Conservation (phyloP, 805 yeast species). For the Candida awuae region DNA sequence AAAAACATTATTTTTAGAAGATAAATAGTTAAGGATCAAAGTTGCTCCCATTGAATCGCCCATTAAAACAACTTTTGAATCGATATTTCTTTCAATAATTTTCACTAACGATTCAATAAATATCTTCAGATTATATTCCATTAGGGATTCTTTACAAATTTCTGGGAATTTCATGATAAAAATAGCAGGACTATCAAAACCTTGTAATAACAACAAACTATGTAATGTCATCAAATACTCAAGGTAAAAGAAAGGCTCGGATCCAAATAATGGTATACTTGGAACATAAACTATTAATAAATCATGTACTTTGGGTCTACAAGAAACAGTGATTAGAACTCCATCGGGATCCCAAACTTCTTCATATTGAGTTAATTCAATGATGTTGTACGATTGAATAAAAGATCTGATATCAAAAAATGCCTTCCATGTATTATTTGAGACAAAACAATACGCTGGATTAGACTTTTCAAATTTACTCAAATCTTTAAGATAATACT, state of each 20-base stretch:
- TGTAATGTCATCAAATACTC: constrained; percentile 38
- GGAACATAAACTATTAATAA: constrained; percentile 37
- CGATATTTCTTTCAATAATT: constrained; percentile 13
- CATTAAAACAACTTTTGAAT: constrained; percentile 27
- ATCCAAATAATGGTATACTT: constrained; percentile 33
- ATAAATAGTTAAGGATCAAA: constrained; percentile 30
- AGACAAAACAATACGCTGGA: constrained; percentile 24
- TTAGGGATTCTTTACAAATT: constrained; percentile 8
- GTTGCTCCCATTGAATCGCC: constrained; percentile 48
- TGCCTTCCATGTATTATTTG: constrained; percentile 26
- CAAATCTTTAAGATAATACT: constrained; percentile 16
- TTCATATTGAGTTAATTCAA: constrained; percentile 27
- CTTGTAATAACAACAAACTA: constrained; percentile 37
- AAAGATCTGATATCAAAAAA: constrained; percentile 26
- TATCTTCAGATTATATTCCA: constrained; percentile 2
- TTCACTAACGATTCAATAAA: constrained; percentile 3
- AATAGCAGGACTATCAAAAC: constrained; percentile 41
- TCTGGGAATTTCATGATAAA: constrained; percentile 30
- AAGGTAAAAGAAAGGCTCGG: constrained; percentile 33
- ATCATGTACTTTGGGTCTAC: constrained; percentile 31
- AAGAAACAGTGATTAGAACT: constrained; percentile 24
- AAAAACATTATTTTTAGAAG: constrained; percentile 10
- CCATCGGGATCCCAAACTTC: constrained; percentile 17
- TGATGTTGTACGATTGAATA: constrained; percentile 29
- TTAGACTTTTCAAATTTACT: constrained; percentile 8